phyloP scores from a whole-genome alignment of 805 yeast genomes.

The Yarrowia sp. region DNA sequence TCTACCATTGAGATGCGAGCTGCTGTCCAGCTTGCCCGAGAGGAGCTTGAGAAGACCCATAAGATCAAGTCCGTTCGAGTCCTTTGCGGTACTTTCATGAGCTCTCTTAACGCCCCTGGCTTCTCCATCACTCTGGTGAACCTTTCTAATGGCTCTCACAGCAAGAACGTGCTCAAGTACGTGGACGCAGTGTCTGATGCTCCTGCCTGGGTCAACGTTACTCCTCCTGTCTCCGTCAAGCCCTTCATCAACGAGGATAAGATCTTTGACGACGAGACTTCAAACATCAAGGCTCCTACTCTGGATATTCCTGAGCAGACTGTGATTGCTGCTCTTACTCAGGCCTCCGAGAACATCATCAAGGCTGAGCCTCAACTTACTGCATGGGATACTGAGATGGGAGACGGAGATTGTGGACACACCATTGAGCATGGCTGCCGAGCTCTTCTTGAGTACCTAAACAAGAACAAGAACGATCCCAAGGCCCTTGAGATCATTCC shows the following conservation, averaged over 20 bases:
- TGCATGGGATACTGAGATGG: conserved; percentile 79
- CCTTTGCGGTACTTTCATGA: conserved; percentile 74
- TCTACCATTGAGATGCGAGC: conserved; percentile 75
- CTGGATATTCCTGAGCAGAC: conserved; percentile 28
- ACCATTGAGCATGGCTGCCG: conserved; percentile 80
- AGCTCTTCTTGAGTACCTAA: conserved; percentile 57
- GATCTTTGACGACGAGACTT: background rate
- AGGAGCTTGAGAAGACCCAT: conserved; percentile 51
- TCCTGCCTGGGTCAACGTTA: conserved; percentile 61
- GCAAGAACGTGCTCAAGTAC: conserved; percentile 46
- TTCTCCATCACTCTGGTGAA: conserved; percentile 81
- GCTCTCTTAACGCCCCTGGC: conserved; percentile 90
- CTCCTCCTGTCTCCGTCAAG: background rate
- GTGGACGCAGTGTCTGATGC: conserved; percentile 74
- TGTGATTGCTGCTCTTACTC: conserved; percentile 28
- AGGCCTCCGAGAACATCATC: conserved; percentile 12
- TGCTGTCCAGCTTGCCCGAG: conserved; percentile 58
- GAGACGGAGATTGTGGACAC: conserved; percentile 97
- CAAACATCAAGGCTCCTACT: conserved; percentile 28
- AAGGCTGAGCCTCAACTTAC: conserved; percentile 73
- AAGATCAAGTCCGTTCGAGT: conserved; percentile 64
- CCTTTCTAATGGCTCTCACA: conserved; percentile 49
- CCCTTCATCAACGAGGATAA: conserved; percentile 3
- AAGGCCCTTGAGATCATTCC: conserved; percentile 47
- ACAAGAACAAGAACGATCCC: conserved; percentile 35